Evolutionary conservation across 768 basidiomycete species (phyloP).

Genomic region (Megacollybia marginata): DNA sequence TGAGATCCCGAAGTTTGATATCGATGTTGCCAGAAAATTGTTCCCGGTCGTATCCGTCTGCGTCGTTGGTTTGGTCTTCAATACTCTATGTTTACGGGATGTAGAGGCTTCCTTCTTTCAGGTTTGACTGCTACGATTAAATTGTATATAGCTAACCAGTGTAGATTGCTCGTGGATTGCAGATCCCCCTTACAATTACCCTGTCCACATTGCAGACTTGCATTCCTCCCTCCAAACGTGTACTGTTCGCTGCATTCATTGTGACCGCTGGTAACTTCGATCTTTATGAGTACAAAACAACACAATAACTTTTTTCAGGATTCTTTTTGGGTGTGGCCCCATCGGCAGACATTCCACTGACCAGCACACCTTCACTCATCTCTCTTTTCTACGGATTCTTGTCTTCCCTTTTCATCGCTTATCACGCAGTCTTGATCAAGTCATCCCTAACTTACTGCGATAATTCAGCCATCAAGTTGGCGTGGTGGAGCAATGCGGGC

Average conservation of each 20-base stretch:
- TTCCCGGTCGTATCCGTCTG: slow-evolving; percentile 60
- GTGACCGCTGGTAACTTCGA: slow-evolving; percentile 37
- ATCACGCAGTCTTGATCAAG: slow-evolving; percentile 74
- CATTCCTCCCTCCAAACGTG: slow-evolving; percentile 42
- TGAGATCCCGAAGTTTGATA: slow-evolving; percentile 51
- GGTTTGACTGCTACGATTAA: slow-evolving; percentile 23
- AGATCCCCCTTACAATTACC: slow-evolving; percentile 74
- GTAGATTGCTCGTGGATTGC: slow-evolving; percentile 79
- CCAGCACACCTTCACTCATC: slow-evolving; percentile 41
- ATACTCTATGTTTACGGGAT: slow-evolving; percentile 68
- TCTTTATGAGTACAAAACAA: too few species aligned
- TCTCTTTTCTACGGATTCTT: slow-evolving; percentile 65
- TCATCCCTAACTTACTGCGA: slow-evolving; percentile 58
- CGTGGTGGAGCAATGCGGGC: slow-evolving; percentile 74
- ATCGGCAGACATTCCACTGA: slow-evolving; percentile 31
- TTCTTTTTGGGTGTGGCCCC: slow-evolving; percentile 75
- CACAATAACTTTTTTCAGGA: slow-evolving; percentile 23
- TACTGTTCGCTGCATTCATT: slow-evolving; percentile 49
- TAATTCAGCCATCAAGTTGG: slow-evolving; percentile 65
- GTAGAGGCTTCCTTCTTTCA: slow-evolving; percentile 82
- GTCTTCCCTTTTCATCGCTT: slow-evolving; percentile 68
- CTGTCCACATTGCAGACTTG: slow-evolving; percentile 58
- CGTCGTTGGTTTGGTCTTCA: slow-evolving; percentile 71
- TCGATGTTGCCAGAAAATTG: slow-evolving; percentile 47
- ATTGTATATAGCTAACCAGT: background rate